Conservation (phyloP, 352 stramenopile genomes). For the Globisporangium mamillatum region DNA sequence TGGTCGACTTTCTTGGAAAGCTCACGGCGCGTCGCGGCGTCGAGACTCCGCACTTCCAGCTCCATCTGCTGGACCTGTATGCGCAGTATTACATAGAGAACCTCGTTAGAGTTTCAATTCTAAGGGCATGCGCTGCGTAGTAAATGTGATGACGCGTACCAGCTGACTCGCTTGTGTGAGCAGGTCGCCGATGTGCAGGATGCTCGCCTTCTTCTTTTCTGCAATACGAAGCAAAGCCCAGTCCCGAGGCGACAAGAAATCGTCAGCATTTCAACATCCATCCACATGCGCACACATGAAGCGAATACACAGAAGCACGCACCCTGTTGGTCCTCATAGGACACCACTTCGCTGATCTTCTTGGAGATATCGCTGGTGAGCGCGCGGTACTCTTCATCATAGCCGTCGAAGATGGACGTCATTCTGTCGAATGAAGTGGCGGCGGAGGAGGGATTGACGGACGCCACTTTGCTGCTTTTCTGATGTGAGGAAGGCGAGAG, state of each 20-base stretch:
- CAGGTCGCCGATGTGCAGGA: slow-evolving; percentile 73
- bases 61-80: slow-evolving; percentile 87
- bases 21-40: slow-evolving; percentile 74
- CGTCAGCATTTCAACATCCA: not conserved
- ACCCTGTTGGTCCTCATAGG: slow-evolving; percentile 84
- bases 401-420: slow-evolving; percentile 88
- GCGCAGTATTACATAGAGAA: not conserved
- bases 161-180: slow-evolving; percentile 82
- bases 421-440: slow-evolving; percentile 37
- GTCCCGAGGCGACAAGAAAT: not conserved
- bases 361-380: slow-evolving; percentile 85
- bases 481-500: not conserved
- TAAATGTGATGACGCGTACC: slow-evolving; percentile 28
- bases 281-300: not conserved
- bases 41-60: slow-evolving; percentile 81
- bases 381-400: slow-evolving; percentile 86
- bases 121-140: not conserved
- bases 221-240: not conserved
- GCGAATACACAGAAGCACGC: not conserved
- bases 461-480: slow-evolving; percentile 10
- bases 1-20: slow-evolving; percentile 88
- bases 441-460: not conserved
- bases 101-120: not conserved
- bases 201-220: slow-evolving; percentile 88
- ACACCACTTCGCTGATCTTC: slow-evolving; percentile 86